Conservation (phyloP, 441 rosid species). For the Macaranga tanarius region DNA sequence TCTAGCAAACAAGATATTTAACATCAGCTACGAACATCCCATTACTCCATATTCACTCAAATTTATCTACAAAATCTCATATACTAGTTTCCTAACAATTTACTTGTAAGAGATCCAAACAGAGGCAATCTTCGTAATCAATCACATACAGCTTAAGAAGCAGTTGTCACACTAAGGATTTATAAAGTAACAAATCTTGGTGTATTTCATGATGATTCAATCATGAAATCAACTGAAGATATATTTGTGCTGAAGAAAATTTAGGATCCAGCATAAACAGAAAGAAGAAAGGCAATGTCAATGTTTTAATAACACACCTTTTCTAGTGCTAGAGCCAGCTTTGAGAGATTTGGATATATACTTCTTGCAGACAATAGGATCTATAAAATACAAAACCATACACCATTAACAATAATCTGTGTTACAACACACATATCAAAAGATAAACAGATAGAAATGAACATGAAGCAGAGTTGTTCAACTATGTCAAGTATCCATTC, state of each 20-base stretch:
- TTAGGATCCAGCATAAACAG: not conserved
- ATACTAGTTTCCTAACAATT: not conserved
- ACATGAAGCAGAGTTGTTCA: constrained; percentile 6
- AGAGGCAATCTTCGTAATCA: not conserved
- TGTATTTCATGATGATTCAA: not conserved
- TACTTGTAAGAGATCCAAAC: not conserved
- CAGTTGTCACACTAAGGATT: not conserved
- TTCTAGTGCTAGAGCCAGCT: constrained; percentile 90
- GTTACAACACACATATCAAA: not conserved
- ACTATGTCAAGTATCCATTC: not conserved
- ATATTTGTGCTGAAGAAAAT: not conserved
- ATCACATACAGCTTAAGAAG: not conserved
- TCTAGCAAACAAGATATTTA: not conserved
- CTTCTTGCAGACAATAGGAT: constrained; percentile 66
- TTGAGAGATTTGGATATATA: constrained; percentile 82
- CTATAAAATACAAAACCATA: constrained; percentile 40
- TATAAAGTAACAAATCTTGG: not conserved
- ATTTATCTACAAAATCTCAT: not conserved
- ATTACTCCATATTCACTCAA: not conserved
- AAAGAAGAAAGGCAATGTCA: too few species aligned
- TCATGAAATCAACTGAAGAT: not conserved
- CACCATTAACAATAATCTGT: not conserved
- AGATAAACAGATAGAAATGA: not conserved
- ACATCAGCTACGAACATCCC: not conserved
- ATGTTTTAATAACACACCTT: constrained; percentile 44